phyloP scores from a whole-genome alignment of 768 basidiomycete genomes.

The Serendipita indica region DNA sequence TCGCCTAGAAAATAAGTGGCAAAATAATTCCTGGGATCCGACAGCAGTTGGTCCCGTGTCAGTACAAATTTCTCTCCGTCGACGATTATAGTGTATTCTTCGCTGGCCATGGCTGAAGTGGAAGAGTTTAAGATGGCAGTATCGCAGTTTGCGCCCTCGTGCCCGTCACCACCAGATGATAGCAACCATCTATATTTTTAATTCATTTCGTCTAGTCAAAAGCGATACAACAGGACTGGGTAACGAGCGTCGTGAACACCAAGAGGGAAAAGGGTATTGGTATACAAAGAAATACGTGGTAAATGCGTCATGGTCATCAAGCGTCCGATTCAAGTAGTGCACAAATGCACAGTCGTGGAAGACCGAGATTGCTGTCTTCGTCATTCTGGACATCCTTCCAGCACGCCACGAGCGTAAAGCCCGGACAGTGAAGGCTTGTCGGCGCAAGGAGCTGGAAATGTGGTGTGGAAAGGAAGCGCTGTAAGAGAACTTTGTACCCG shows the following conservation, averaged over 20 bases:
- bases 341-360: background rate
- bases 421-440: background rate
- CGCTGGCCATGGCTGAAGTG: too few relatives aligned
- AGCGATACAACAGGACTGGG: too few relatives aligned
- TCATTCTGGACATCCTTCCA: background rate
- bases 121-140: too few relatives aligned
- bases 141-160: too few relatives aligned
- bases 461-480: background rate
- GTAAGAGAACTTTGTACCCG: background rate
- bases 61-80: background rate
- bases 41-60: background rate
- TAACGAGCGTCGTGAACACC: too few relatives aligned
- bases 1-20: background rate
- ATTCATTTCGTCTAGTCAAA: too few relatives aligned
- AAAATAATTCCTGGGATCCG: background rate
- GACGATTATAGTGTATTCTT: background rate
- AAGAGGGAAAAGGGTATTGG: background rate
- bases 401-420: background rate
- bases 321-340: background rate
- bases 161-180: too few relatives aligned
- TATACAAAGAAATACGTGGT: background rate
- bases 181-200: too few relatives aligned
- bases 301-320: background rate
- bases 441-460: background rate
- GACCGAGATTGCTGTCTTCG: background rate